Evolutionary conservation across 495 filamentous ascomycete species (phyloP).

Genomic region (Aspergillus campestris): DNA sequence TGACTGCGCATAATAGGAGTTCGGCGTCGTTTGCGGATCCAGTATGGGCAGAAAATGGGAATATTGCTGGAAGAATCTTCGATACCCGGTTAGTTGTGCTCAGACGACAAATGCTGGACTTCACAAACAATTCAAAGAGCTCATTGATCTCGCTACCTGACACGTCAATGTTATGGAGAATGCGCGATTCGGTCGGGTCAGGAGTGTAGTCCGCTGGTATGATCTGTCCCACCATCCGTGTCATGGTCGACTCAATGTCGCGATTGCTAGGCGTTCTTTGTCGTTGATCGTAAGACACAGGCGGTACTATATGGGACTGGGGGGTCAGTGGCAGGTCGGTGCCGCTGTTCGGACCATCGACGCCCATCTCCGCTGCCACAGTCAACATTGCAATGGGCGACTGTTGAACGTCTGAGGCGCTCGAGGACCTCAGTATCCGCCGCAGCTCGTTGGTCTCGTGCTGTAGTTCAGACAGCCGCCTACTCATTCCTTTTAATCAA

Average conservation of each 20-base stretch:
- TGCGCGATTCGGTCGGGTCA: conserved; percentile 18
- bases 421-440: conserved; percentile 20
- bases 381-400: conserved; percentile 25
- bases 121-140: conserved; percentile 24
- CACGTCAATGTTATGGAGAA: conserved; percentile 21
- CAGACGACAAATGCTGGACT: neutral
- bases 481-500: neutral
- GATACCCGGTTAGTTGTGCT: too few relatives aligned
- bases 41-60: conserved; percentile 39
- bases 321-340: neutral
- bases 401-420: conserved; percentile 13
- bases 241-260: neutral
- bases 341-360: neutral
- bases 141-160: conserved; percentile 29
- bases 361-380: conserved; percentile 24
- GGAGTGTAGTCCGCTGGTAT: neutral
- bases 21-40: conserved; percentile 27
- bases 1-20: conserved; percentile 35
- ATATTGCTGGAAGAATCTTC: conserved; percentile 41
- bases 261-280: conserved; percentile 7
- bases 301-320: conserved; percentile 7
- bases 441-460: conserved; percentile 32
- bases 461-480: conserved; percentile 30
- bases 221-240: conserved; percentile 1
- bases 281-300: conserved; percentile 11